phyloP scores from a whole-genome alignment of 768 basidiomycete species.

The Hemileccinum impolitum region DNA sequence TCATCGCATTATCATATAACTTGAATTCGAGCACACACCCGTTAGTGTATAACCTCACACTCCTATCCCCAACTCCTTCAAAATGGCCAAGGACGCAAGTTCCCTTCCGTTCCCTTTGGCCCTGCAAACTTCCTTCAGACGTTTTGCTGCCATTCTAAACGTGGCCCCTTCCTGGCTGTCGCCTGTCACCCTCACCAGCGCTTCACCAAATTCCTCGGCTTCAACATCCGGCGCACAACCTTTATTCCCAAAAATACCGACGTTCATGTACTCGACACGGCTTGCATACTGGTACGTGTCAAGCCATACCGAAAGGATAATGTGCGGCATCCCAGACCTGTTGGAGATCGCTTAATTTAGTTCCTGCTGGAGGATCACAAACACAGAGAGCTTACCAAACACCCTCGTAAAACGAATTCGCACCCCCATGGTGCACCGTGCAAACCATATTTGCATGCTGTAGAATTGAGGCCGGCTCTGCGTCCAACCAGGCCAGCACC shows the following conservation, averaged over 20 bases:
- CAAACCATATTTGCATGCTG: constrained; percentile 3
- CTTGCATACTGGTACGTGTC: constrained; percentile 9
- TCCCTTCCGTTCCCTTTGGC: constrained; percentile 4
- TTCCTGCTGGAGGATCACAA: not conserved
- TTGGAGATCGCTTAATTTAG: not conserved
- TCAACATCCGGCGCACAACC: not conserved
- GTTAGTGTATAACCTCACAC: not conserved
- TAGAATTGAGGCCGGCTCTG: constrained; percentile 9
- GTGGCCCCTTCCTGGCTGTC: not conserved
- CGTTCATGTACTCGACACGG: constrained; percentile 2
- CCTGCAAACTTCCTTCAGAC: not conserved
- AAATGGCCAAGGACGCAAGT: not conserved
- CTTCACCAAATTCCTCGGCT: constrained; percentile 3
- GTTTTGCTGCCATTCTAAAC: constrained; percentile 2
- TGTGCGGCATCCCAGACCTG: constrained; percentile 12
- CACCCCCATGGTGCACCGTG: constrained; percentile 3
- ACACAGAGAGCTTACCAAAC: not conserved
- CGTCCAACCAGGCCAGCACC: constrained; percentile 10
- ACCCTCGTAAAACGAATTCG: not conserved
- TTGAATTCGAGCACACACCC: not conserved
- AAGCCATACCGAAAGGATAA: constrained; percentile 12
- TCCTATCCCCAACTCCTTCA: not conserved
- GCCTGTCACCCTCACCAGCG: constrained; percentile 3
- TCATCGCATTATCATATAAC: not conserved
- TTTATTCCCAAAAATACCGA: constrained; percentile 6